Evolutionary conservation across 495 filamentous ascomycete species (phyloP).

Genomic region (Coniosporium apollinis): DNA sequence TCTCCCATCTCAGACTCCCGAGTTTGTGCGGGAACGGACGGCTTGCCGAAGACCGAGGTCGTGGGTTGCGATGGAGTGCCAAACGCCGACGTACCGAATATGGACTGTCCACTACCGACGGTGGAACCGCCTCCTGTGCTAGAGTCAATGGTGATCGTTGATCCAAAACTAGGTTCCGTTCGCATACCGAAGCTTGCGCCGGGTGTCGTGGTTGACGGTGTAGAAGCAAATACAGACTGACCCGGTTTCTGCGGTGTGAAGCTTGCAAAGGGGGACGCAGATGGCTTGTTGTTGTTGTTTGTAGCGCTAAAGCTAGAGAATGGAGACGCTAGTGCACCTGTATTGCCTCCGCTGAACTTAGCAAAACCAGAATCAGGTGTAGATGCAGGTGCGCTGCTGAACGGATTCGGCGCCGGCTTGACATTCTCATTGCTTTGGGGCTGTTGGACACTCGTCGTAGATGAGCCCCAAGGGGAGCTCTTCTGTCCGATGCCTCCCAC

Average conservation of each 20-base stretch:
- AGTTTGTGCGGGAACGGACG: slow-evolving; percentile 4
- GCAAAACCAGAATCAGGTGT: slow-evolving; percentile 17
- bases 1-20: slow-evolving; percentile 9
- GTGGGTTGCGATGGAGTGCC: slow-evolving; percentile 8
- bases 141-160: slow-evolving; percentile 22
- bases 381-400: neutral
- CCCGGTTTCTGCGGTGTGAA: neutral
- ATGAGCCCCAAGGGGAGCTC: slow-evolving; percentile 3
- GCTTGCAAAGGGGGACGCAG: slow-evolving; percentile 5
- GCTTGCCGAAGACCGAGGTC: slow-evolving; percentile 7
- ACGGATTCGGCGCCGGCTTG: neutral
- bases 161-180: slow-evolving; percentile 21
- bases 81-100: slow-evolving; percentile 1
- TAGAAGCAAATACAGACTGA: slow-evolving; percentile 7
- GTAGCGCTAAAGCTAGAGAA: slow-evolving; percentile 12
- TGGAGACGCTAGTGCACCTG: slow-evolving; percentile 6
- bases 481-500: slow-evolving; percentile 1
- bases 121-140: slow-evolving; percentile 10
- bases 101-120: slow-evolving; percentile 2
- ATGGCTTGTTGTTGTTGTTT: slow-evolving; percentile 2
- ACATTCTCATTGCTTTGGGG: neutral
- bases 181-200: slow-evolving; percentile 8
- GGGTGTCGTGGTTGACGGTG: slow-evolving; percentile 5
- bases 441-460: neutral
- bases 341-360: slow-evolving; percentile 2